Conservation (phyloP, 2,329 filamentous ascomycete genomes). For the Leptographium flavum region DNA sequence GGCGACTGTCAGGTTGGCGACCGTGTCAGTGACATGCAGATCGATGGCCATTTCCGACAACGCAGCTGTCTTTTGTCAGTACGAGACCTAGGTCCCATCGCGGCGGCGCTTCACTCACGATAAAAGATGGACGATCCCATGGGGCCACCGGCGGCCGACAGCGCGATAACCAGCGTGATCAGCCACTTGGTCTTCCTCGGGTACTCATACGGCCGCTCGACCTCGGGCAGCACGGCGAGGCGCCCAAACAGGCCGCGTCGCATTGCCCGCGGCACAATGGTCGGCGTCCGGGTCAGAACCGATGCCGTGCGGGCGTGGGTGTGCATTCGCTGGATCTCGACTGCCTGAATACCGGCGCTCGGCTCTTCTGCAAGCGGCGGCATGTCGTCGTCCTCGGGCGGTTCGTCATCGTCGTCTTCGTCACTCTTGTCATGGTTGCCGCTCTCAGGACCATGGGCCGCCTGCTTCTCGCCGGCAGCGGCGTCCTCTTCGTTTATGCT, state of each 20-base stretch:
- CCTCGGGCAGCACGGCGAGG: conserved; percentile 56
- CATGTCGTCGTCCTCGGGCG: conserved; percentile 1
- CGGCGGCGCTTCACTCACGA: conserved; percentile 36
- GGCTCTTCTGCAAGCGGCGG: conserved; percentile 9
- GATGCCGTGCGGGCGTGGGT: neutral
- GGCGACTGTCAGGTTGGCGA: conserved; percentile 63
- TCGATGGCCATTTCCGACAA: conserved; percentile 49
- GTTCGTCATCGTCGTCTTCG: neutral
- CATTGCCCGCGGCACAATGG: conserved; percentile 27
- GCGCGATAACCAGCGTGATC: conserved; percentile 62
- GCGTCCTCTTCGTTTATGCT: neutral
- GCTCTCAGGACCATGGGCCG: neutral
- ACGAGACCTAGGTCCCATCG: neutral
- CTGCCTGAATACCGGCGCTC: conserved; percentile 9
- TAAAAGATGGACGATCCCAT: conserved; percentile 77
- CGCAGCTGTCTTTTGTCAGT: conserved; percentile 38
- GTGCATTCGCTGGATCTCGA: conserved; percentile 5
- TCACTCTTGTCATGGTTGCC: conserved; percentile 1
- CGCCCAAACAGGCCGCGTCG: conserved; percentile 61
- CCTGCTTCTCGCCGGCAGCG: neutral
- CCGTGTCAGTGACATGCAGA: conserved; percentile 46
- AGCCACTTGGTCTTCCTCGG: conserved; percentile 65
- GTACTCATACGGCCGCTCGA: conserved; percentile 64
- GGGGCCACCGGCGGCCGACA: conserved; percentile 65
- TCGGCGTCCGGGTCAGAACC: conserved; percentile 18